A percentile compares a stretch with the other conserved stretches of the same genome.
Conservation (phyloP, 805 yeast species). For the Spathaspora girioi region DNA sequence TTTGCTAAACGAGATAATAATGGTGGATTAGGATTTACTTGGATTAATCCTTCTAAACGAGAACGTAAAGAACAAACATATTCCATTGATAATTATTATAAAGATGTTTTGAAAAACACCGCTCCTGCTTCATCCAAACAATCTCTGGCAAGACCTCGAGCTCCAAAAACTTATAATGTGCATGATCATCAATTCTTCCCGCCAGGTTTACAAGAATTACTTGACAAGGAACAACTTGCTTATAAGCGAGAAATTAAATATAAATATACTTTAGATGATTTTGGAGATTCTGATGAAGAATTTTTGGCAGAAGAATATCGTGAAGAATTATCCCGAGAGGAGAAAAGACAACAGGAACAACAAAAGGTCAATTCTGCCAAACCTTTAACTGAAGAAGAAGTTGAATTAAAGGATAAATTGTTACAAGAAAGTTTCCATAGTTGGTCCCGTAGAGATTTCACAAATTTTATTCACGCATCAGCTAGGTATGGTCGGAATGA, state of each 20-base stretch:
- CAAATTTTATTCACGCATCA: slow-evolving; percentile 65
- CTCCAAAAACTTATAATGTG: slow-evolving; percentile 61
- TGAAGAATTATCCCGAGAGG: slow-evolving; percentile 33
- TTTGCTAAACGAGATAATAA: slow-evolving; percentile 55
- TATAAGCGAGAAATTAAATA: slow-evolving; percentile 59
- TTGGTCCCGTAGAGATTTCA: slow-evolving; percentile 76
- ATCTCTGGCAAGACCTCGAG: slow-evolving; percentile 23
- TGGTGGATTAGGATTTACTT: slow-evolving; percentile 40
- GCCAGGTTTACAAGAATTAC: slow-evolving; percentile 45
- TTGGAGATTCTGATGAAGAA: slow-evolving; percentile 53
- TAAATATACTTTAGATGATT: slow-evolving; percentile 55
- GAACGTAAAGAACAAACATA: slow-evolving; percentile 78
- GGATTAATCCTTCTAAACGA: slow-evolving; percentile 75
- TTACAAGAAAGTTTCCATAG: slow-evolving; percentile 56
- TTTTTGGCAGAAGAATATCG: slow-evolving; percentile 46
- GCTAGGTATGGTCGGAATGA: slow-evolving; percentile 63
- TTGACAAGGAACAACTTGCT: slow-evolving; percentile 63
- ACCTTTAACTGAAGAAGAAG: slow-evolving; percentile 64
- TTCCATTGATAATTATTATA: slow-evolving; percentile 72
- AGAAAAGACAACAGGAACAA: slow-evolving; percentile 45
- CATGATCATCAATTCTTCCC: slow-evolving; percentile 78
- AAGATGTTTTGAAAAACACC: slow-evolving; percentile 54
- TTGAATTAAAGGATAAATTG: slow-evolving; percentile 46
- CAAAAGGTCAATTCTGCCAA: slow-evolving; percentile 50
- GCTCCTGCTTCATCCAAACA: slow-evolving; percentile 10